phyloP scores from a whole-genome alignment of 2,329 filamentous ascomycete species.

The Graphiopsis chlorocephala region DNA sequence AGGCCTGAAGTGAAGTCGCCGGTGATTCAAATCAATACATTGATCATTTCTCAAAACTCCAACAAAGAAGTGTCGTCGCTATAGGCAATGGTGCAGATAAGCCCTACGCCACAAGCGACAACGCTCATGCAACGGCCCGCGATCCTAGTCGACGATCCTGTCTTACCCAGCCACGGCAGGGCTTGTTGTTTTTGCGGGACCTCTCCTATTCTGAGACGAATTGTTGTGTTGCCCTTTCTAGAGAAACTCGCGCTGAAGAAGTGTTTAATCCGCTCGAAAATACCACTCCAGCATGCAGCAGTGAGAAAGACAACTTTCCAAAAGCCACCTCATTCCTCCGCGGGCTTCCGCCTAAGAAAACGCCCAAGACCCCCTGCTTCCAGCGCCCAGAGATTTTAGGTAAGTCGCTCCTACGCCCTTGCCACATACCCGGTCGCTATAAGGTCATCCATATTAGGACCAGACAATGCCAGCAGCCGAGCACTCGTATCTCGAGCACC shows the following conservation, averaged over 20 bases:
- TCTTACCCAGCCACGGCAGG: constrained; percentile 7
- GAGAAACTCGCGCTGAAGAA: background rate
- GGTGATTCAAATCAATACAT: background rate
- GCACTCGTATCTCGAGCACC: constrained; percentile 1
- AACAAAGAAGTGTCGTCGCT: constrained; percentile 8
- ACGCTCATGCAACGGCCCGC: constrained; percentile 11
- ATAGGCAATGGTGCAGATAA: constrained; percentile 11
- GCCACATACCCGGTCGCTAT: background rate
- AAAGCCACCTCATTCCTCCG: background rate
- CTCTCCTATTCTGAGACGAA: constrained; percentile 7
- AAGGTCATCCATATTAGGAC: background rate
- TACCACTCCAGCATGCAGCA: background rate
- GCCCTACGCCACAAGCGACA: constrained; percentile 15
- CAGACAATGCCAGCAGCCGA: background rate
- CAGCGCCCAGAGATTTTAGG: constrained; percentile 15
- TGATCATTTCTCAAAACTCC: background rate
- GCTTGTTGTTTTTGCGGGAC: constrained; percentile 2
- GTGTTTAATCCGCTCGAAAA: background rate
- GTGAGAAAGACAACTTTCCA: background rate
- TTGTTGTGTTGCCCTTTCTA: background rate
- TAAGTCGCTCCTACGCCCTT: constrained; percentile 3
- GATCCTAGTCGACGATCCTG: constrained; percentile 8
- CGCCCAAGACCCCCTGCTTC: constrained; percentile 3
- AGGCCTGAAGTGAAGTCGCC: background rate
- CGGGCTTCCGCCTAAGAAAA: constrained; percentile 8